phyloP scores from a whole-genome alignment of 2,329 filamentous ascomycete species.

The Fusarium marasasianum region DNA sequence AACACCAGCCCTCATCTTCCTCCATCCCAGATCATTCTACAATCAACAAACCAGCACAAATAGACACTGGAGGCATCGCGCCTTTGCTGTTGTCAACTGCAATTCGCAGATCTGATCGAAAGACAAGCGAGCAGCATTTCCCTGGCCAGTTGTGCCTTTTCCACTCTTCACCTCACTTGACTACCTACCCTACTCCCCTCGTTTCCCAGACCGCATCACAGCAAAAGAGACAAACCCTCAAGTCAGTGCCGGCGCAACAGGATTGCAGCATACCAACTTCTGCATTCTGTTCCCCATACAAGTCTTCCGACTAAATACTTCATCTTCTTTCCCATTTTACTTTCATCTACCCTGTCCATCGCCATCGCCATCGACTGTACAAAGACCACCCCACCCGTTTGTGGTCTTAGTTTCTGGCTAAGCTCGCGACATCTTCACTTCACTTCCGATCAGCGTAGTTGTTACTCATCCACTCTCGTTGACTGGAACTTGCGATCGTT shows the following conservation, averaged over 20 bases:
- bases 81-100: slow-evolving; percentile 16
- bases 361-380: not conserved
- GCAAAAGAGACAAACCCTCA: slow-evolving; percentile 15
- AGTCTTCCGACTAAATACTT: not conserved
- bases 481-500: not conserved
- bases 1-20: slow-evolving; percentile 20
- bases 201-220: slow-evolving; percentile 29
- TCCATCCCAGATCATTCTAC: slow-evolving; percentile 3
- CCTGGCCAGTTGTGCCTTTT: slow-evolving; percentile 4
- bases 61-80: slow-evolving; percentile 5
- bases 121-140: slow-evolving; percentile 20
- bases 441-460: not conserved
- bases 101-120: slow-evolving; percentile 9
- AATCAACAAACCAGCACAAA: slow-evolving; percentile 21
- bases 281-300: not conserved
- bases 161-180: slow-evolving; percentile 1
- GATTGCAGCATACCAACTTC: slow-evolving; percentile 30
- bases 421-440: not conserved
- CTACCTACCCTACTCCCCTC: slow-evolving; percentile 26
- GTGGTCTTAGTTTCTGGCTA: not conserved
- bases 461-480: not conserved
- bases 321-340: not conserved
- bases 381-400: not conserved
- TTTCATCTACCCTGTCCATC: not conserved
- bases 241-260: slow-evolving; percentile 33